Evolutionary conservation across 2,329 filamentous ascomycete genomes (phyloP).

Genomic region (Emydomyces testavorans): DNA sequence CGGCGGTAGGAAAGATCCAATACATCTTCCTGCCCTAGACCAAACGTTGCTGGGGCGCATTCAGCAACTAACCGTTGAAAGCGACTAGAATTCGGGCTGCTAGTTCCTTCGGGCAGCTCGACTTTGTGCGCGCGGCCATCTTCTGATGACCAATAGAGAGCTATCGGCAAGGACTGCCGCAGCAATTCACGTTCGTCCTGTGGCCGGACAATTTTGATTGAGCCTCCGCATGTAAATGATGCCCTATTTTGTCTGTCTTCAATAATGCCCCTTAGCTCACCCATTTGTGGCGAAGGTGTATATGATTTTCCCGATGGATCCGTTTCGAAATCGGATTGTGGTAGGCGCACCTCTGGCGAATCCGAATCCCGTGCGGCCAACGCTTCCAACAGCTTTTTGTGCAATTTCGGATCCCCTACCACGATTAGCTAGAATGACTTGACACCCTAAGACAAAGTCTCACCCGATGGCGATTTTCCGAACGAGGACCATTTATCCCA

Average conservation of each 20-base stretch:
- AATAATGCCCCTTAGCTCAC: constrained; percentile 11
- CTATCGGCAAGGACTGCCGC: constrained; percentile 12
- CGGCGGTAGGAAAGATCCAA: constrained; percentile 44
- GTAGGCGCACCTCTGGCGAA: no score
- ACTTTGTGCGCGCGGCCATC: constrained; percentile 2
- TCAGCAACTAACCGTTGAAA: constrained; percentile 22
- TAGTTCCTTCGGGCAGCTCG: constrained; percentile 4
- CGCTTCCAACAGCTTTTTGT: neutral
- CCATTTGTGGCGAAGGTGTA: neutral
- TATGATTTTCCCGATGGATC: no score
- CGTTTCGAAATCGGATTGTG: no score
- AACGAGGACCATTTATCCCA: neutral
- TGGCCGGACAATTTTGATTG: constrained; percentile 6
- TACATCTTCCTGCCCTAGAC: constrained; percentile 36
- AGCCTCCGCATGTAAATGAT: constrained; percentile 17
- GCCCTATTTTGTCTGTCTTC: constrained; percentile 9
- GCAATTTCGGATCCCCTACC: neutral
- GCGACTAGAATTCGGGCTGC: neutral
- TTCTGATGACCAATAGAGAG: constrained; percentile 13
- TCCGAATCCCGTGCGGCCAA: neutral
- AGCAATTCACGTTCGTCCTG: neutral
- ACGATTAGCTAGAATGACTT: neutral
- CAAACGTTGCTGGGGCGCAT: constrained; percentile 41
- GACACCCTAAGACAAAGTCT: neutral
- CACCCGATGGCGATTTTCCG: neutral